Conservation (phyloP, 768 basidiomycete genomes). For the Dacryopinax primogenitus region DNA sequence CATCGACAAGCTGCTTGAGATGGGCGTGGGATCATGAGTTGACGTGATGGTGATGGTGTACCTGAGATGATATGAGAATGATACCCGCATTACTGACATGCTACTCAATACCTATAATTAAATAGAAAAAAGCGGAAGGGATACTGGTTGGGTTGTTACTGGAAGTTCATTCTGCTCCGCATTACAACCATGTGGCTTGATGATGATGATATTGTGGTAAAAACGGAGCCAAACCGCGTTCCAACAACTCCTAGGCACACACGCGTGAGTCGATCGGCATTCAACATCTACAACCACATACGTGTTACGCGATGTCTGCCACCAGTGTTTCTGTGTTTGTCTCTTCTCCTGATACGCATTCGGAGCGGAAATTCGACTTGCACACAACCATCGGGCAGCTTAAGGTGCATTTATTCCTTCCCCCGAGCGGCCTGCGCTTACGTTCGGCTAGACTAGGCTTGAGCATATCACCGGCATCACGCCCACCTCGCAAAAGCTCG, state of each 20-base stretch:
- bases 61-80: background rate
- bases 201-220: background rate
- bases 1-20: constrained; percentile 74
- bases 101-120: background rate
- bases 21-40: constrained; percentile 27
- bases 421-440: constrained; percentile 17
- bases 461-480: constrained; percentile 88
- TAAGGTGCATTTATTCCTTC: constrained; percentile 44
- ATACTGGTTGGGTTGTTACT: too few species aligned
- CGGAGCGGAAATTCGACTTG: constrained; percentile 74
- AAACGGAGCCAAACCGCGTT: background rate
- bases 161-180: too few species aligned
- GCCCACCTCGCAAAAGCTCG: constrained; percentile 53
- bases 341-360: constrained; percentile 74
- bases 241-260: background rate
- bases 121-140: too few species aligned
- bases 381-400: constrained; percentile 62
- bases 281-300: background rate
- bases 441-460: constrained; percentile 48
- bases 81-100: background rate
- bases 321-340: constrained; percentile 56
- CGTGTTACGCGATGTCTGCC: background rate
- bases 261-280: background rate
- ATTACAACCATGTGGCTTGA: background rate
- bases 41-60: too few species aligned